phyloP scores from a whole-genome alignment of 1,284 basidiomycete species.

The Tilletia walkeri region DNA sequence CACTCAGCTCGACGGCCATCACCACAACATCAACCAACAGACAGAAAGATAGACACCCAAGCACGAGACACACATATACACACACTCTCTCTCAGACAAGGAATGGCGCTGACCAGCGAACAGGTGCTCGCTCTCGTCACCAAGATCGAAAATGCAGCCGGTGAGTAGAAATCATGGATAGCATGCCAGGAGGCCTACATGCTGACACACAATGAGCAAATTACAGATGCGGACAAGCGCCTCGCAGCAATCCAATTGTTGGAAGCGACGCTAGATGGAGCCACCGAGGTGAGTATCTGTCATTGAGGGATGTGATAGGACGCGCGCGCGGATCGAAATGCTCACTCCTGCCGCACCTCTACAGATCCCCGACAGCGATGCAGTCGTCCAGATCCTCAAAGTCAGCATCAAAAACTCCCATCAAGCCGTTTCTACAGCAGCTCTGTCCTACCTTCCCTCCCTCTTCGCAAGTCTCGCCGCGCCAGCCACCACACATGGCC shows the following conservation, averaged over 20 bases:
- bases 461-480: constrained; percentile 35
- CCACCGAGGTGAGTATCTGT: neutral
- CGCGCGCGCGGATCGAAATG: too few relatives aligned
- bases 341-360: neutral
- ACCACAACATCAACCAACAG: neutral
- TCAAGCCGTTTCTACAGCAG: constrained; percentile 64
- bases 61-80: too few relatives aligned
- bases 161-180: neutral
- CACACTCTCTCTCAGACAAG: too few relatives aligned
- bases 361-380: constrained; percentile 35
- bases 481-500: constrained; percentile 40
- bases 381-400: constrained; percentile 61
- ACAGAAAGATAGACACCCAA: too few relatives aligned
- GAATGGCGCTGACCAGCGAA: constrained; percentile 13
- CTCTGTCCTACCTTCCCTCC: constrained; percentile 47
- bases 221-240: constrained; percentile 13
- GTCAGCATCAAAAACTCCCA: constrained; percentile 74
- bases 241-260: neutral
- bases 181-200: neutral
- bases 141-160: constrained; percentile 7
- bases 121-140: constrained; percentile 1
- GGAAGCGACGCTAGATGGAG: constrained; percentile 6
- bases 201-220: neutral
- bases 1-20: too few relatives aligned
- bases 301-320: too few relatives aligned